These are phyloP conservation scores for Rhizoclosmatium globosum DNA, from an alignment of 192 early-diverging fungal species.

Conservation along the genomic window DNA sequence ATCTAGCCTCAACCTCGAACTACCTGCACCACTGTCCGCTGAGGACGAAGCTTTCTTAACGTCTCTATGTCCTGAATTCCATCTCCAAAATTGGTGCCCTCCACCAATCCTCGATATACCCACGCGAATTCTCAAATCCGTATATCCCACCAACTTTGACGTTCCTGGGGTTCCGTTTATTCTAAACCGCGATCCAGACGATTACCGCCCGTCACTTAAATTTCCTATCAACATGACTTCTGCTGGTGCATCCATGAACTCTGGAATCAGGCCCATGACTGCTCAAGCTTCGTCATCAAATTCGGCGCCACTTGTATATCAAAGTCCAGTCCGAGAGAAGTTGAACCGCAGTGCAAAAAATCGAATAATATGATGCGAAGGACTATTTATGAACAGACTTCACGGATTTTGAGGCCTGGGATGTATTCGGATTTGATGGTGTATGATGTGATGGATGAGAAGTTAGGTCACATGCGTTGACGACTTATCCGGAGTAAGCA, in stretches of 20 bases:
- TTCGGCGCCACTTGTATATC: conserved; percentile 7
- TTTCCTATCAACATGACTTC: conserved; percentile 4
- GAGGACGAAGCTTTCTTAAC: conserved; percentile 19
- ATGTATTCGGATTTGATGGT: conserved; percentile 40
- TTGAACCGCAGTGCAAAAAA: conserved; percentile 33
- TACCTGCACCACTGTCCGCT: background rate
- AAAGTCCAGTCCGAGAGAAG: conserved; percentile 32
- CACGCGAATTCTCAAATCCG: conserved; percentile 7
- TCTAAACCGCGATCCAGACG: conserved; percentile 26
- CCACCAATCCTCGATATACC: conserved; percentile 21
- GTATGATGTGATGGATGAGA: conserved; percentile 60
- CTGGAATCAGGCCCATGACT: background rate
- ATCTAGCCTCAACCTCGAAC: background rate
- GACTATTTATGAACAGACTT: conserved; percentile 62
- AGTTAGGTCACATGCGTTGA: conserved; percentile 11
- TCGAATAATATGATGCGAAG: conserved; percentile 40
- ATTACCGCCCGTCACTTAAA: conserved; percentile 21
- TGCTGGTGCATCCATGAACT: background rate
- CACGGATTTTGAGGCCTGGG: conserved; percentile 44
- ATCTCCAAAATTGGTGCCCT: background rate
- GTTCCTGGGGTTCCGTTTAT: conserved; percentile 15
- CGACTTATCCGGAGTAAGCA: conserved; percentile 7
- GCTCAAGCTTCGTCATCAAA: background rate
- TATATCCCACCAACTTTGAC: conserved; percentile 28
- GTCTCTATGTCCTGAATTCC: conserved; percentile 37